phyloP scores from a whole-genome alignment of 2,329 filamentous ascomycete genomes.

The Calonectria pseudoreteaudii region DNA sequence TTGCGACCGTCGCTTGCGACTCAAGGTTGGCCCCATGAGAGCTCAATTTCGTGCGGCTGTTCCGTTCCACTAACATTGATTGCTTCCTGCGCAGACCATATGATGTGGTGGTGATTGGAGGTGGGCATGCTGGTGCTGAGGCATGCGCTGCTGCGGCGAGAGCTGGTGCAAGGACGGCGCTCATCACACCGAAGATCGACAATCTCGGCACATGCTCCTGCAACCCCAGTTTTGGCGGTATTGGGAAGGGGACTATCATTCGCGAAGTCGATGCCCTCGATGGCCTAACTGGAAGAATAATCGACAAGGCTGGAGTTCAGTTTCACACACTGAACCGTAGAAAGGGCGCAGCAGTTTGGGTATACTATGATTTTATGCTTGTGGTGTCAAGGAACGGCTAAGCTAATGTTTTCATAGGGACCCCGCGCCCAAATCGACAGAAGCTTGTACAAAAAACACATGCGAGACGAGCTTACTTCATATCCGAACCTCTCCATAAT shows the following conservation, averaged over 20 bases:
- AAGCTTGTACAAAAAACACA: slow-evolving; percentile 86
- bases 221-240: slow-evolving; percentile 98
- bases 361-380: slow-evolving; percentile 41
- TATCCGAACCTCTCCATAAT: slow-evolving; percentile 86
- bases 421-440: slow-evolving; percentile 96
- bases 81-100: slow-evolving; percentile 66
- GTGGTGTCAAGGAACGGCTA: slow-evolving; percentile 1
- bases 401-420: slow-evolving; percentile 60
- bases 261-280: slow-evolving; percentile 96
- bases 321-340: slow-evolving; percentile 89
- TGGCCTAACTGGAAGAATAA: slow-evolving; percentile 86
- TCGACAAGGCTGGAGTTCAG: slow-evolving; percentile 95
- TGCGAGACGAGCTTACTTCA: slow-evolving; percentile 84
- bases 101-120: slow-evolving; percentile 95
- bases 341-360: slow-evolving; percentile 96
- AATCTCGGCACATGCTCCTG: slow-evolving; percentile 97
- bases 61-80: slow-evolving; percentile 26
- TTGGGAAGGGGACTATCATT: slow-evolving; percentile 96
- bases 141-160: slow-evolving; percentile 92
- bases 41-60: not conserved
- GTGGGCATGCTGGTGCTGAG: slow-evolving; percentile 95
- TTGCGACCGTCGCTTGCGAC: slow-evolving; percentile 48
- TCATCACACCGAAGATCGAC: slow-evolving; percentile 88
- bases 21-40: slow-evolving; percentile 41
- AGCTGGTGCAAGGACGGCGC: slow-evolving; percentile 86